phyloP scores from a whole-genome alignment of 2,329 filamentous ascomycete genomes.

The Ceratocystis albifundus region DNA sequence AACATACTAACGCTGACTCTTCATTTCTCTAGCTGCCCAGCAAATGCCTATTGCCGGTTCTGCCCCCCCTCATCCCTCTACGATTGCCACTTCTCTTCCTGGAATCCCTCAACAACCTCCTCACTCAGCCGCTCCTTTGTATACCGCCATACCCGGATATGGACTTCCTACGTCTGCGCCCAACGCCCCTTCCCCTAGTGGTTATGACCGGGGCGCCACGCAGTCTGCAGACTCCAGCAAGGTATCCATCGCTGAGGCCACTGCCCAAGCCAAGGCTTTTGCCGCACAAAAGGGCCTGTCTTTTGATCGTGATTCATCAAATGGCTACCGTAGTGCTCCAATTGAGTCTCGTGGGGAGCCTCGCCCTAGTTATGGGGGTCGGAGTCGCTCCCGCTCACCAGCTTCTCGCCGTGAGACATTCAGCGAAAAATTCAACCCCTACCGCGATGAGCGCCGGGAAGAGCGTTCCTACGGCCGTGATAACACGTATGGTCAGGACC shows the following conservation, averaged over 20 bases:
- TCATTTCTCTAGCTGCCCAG: conserved; percentile 16
- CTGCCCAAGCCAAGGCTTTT: conserved; percentile 73
- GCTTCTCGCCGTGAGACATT: conserved; percentile 54
- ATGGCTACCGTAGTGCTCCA: conserved; percentile 23
- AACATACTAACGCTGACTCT: not conserved
- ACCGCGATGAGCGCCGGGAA: conserved; percentile 72
- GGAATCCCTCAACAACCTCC: conserved; percentile 17
- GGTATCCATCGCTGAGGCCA: conserved; percentile 45
- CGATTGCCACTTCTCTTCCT: conserved; percentile 4
- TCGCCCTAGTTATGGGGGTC: conserved; percentile 30
- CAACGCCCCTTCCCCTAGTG: conserved; percentile 1
- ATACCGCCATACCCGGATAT: conserved; percentile 13
- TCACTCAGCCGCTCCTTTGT: conserved; percentile 16
- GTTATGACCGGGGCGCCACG: conserved; percentile 10
- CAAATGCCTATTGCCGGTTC: conserved; percentile 19
- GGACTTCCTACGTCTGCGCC: conserved; percentile 14
- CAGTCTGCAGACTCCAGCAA: not conserved
- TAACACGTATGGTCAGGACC: conserved; percentile 31
- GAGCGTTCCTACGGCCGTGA: conserved; percentile 45
- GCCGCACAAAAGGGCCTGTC: conserved; percentile 63
- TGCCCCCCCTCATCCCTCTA: conserved; percentile 5
- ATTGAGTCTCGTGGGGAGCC: conserved; percentile 34
- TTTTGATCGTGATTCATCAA: conserved; percentile 40
- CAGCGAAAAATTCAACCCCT: conserved; percentile 68
- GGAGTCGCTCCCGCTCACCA: conserved; percentile 63